These are phyloP conservation scores for Sclerotinia nivalis DNA, from an alignment of 2,329 filamentous ascomycete genomes.

Conservation along the genomic window DNA sequence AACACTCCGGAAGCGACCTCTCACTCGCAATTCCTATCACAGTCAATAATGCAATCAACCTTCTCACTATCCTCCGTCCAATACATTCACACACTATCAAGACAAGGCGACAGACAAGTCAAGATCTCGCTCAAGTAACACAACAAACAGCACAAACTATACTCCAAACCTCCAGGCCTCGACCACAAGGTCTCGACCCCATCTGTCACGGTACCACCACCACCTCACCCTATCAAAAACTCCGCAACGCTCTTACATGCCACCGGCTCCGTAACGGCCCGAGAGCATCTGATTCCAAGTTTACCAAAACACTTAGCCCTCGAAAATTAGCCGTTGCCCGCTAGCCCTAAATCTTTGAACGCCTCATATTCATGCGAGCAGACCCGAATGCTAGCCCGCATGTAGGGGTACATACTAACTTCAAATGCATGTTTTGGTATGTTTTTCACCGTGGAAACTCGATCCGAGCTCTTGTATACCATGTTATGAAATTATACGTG, in stretches of 20 bases:
- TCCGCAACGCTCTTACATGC: background rate
- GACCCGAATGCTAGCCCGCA: background rate
- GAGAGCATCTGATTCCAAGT: background rate
- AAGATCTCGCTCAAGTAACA: background rate
- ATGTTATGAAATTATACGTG: background rate
- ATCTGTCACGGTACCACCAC: conserved; percentile 14
- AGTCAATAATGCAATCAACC: background rate
- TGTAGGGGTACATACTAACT: background rate
- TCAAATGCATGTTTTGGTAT: background rate
- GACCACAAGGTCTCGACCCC: conserved; percentile 14
- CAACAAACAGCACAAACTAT: background rate
- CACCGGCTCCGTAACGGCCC: conserved; percentile 16
- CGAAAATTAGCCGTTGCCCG: background rate
- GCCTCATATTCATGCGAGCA: background rate
- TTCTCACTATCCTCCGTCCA: background rate
- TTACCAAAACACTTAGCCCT: background rate
- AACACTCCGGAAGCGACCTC: conserved; percentile 15
- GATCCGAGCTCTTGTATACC: conserved; percentile 13
- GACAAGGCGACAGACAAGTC: background rate
- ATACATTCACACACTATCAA: background rate
- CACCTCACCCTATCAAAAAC: conserved; percentile 10
- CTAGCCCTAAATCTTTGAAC: background rate
- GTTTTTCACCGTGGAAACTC: background rate
- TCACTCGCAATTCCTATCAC: background rate
- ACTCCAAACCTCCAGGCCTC: conserved; percentile 1